Percentiles rank a stretch among this genome's conserved stretches.
These are phyloP conservation scores for Cunninghamia lanceolata DNA, from an alignment of 75 land plant species.

Conservation along the genomic window DNA sequence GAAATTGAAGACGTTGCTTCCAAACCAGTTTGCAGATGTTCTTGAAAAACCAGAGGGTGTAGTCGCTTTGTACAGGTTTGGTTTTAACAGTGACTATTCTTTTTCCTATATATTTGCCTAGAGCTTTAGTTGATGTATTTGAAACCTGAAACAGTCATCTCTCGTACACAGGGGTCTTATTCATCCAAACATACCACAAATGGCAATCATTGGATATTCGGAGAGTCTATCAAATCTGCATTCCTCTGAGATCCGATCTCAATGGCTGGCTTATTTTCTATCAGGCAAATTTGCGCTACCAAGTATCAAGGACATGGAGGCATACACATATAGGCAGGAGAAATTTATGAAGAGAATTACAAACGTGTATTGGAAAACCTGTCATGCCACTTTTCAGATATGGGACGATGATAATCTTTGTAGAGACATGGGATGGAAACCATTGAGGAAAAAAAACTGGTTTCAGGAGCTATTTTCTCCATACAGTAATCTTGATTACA, in stretches of 20 bases:
- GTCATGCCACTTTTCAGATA: constrained; percentile 32
- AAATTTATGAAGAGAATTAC: constrained; percentile 45
- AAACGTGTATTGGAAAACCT: constrained; percentile 25
- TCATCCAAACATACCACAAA: constrained; percentile 70
- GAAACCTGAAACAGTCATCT: background rate
- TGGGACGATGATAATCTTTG: constrained; percentile 65
- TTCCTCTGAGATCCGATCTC: constrained; percentile 67
- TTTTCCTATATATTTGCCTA: background rate
- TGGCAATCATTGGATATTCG: constrained; percentile 72
- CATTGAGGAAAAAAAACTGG: constrained; percentile 42
- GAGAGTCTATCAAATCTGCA: constrained; percentile 74
- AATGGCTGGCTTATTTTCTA: constrained; percentile 59
- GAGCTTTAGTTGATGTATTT: background rate
- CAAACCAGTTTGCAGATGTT: no score
- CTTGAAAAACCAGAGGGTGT: background rate
- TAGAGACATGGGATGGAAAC: constrained; percentile 60
- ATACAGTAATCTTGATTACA: constrained; percentile 42
- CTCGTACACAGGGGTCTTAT: constrained; percentile 51
- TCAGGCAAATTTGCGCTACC: constrained; percentile 54
- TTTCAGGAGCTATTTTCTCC: constrained; percentile 46
- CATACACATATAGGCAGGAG: constrained; percentile 25
- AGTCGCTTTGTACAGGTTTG: constrained; percentile 51
- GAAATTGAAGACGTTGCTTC: no score
- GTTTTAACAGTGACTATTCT: background rate
- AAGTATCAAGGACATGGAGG: constrained; percentile 42